Evolutionary conservation across 1,284 basidiomycete species (phyloP).

Genomic region (Pseudozyma sp.): DNA sequence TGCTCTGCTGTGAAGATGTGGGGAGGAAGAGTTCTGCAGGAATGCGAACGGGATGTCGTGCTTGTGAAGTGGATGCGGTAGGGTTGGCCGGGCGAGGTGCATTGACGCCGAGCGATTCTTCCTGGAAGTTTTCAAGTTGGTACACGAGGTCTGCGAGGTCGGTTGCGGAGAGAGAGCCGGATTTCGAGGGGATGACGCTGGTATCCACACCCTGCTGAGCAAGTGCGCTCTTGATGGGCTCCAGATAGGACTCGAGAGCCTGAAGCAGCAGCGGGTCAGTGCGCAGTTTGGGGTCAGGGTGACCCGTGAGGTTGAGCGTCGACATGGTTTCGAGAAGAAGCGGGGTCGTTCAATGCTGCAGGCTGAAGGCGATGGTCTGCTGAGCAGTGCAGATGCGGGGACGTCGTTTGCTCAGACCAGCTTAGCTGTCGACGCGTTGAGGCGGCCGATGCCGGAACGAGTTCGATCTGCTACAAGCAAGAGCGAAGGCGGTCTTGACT

Average conservation of each 20-base stretch:
- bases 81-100: constrained; percentile 53
- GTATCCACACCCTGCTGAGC: constrained; percentile 17
- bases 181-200: constrained; percentile 25
- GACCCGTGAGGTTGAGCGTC: constrained; percentile 53
- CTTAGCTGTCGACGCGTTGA: constrained; percentile 4
- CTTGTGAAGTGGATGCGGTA: constrained; percentile 19
- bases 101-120: constrained; percentile 56
- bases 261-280: constrained; percentile 41
- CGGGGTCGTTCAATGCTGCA: too few species aligned
- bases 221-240: constrained; percentile 45
- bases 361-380: background rate
- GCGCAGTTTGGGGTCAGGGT: constrained; percentile 45
- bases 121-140: constrained; percentile 60
- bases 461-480: background rate
- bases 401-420: background rate
- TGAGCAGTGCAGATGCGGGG: too few species aligned
- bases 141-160: constrained; percentile 44
- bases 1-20: constrained; percentile 48
- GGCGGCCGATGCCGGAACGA: too few species aligned
- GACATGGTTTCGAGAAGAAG: constrained; percentile 20
- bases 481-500: too few species aligned
- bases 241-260: constrained; percentile 47
- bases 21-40: constrained; percentile 60
- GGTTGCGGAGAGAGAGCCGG: constrained; percentile 33
- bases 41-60: constrained; percentile 58